These are phyloP conservation scores for Uromyces viciae-fabae DNA, from an alignment of 1,284 basidiomycete genomes.

Conservation along the genomic window DNA sequence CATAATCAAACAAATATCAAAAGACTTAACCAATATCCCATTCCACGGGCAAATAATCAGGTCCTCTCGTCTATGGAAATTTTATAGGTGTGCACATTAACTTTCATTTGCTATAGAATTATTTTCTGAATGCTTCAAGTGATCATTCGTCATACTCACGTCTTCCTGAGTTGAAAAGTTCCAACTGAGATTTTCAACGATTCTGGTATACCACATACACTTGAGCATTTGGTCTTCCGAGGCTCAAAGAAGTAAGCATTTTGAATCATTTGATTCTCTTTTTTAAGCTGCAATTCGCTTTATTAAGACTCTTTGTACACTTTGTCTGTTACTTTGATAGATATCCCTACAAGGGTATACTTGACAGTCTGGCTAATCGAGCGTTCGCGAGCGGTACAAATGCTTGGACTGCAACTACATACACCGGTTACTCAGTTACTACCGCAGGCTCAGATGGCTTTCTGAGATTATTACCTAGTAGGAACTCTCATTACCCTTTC, in stretches of 20 bases:
- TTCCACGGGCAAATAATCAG: slow-evolving; percentile 56
- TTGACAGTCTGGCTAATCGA: slow-evolving; percentile 91
- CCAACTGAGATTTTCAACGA: slow-evolving; percentile 72
- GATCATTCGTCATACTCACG: slow-evolving; percentile 29
- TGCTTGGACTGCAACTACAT: slow-evolving; percentile 62
- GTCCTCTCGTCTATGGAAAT: slow-evolving; percentile 85
- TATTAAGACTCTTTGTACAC: background rate
- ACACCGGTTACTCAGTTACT: slow-evolving; percentile 79
- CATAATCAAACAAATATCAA: background rate
- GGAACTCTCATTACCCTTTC: slow-evolving; percentile 6
- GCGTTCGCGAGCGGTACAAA: slow-evolving; percentile 81
- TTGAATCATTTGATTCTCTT: slow-evolving; percentile 46
- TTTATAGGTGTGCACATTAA: slow-evolving; percentile 64
- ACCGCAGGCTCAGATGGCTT: slow-evolving; percentile 96
- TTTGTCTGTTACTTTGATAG: slow-evolving; percentile 25
- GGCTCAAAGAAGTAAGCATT: slow-evolving; percentile 84
- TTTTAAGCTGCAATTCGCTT: background rate
- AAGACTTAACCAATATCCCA: background rate
- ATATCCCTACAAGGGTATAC: slow-evolving; percentile 90
- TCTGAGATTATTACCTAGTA: slow-evolving; percentile 75
- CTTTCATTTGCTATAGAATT: slow-evolving; percentile 62
- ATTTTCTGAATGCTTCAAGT: background rate
- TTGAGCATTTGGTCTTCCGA: slow-evolving; percentile 90
- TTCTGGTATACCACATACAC: slow-evolving; percentile 84
- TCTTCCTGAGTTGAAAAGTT: slow-evolving; percentile 1